Conservation (phyloP, 2,329 filamentous ascomycete genomes). For the Teratosphaeria epicoccoides region DNA sequence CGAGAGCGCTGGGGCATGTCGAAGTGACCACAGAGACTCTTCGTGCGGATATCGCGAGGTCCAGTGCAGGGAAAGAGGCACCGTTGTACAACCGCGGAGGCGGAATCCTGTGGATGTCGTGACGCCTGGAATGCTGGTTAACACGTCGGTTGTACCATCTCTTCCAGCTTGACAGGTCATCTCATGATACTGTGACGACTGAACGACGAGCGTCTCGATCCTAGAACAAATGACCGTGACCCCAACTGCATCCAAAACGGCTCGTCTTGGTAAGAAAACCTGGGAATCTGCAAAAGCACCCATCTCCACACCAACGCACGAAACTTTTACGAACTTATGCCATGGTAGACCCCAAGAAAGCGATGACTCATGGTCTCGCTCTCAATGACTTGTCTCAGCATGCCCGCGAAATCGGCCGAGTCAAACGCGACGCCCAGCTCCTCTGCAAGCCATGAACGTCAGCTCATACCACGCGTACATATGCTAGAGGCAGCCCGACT, state of each 20-base stretch:
- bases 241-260: too few species aligned
- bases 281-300: too few species aligned
- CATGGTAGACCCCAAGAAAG: not conserved
- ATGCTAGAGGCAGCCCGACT: slow-evolving; percentile 52
- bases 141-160: too few species aligned
- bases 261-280: too few species aligned
- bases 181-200: too few species aligned
- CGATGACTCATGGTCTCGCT: not conserved
- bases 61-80: slow-evolving; percentile 13
- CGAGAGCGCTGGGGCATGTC: slow-evolving; percentile 13
- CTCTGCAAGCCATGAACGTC: not conserved
- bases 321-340: too few species aligned
- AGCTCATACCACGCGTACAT: not conserved
- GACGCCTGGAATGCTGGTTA: too few species aligned
- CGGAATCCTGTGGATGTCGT: too few species aligned
- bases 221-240: too few species aligned
- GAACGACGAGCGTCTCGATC: too few species aligned
- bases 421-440: slow-evolving; percentile 2
- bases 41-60: slow-evolving; percentile 14
- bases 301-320: too few species aligned
- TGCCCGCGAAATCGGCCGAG: not conserved
- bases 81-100: slow-evolving; percentile 16
- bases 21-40: slow-evolving; percentile 12
- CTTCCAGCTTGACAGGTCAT: too few species aligned
- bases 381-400: not conserved